Conservation (phyloP, 164 flowering plant genomes). For the Tetrastigma voinierianum region DNA sequence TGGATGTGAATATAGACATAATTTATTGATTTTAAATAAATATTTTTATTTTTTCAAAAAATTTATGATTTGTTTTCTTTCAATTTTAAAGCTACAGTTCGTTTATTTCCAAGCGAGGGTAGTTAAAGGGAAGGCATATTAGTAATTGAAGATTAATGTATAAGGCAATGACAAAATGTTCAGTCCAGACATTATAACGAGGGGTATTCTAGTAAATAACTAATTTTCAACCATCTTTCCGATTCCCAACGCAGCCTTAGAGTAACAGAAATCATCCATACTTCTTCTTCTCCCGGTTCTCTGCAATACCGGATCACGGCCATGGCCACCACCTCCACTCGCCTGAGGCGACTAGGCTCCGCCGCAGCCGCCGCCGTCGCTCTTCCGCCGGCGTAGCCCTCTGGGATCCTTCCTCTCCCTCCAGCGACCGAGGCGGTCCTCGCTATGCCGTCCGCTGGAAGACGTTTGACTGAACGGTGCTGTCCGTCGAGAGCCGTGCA, state of each 20-base stretch:
- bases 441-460: slow-evolving; percentile 33
- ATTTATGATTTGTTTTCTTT: too few species aligned
- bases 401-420: slow-evolving; percentile 32
- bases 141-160: too few species aligned
- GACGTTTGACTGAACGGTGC: slow-evolving; percentile 48
- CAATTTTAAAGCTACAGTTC: too few species aligned
- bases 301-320: neutral
- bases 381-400: slow-evolving; percentile 24
- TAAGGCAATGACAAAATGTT: too few species aligned
- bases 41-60: too few species aligned
- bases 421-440: slow-evolving; percentile 42
- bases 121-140: too few species aligned
- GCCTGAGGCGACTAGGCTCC: slow-evolving; percentile 51
- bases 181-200: neutral
- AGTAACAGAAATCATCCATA: neutral
- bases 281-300: neutral
- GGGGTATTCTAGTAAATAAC: neutral
- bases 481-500: slow-evolving; percentile 70
- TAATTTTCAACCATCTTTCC: neutral
- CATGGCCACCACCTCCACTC: slow-evolving; percentile 49
- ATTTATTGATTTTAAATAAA: too few species aligned
- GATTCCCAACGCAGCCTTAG: slow-evolving; percentile 11
- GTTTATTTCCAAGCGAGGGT: too few species aligned
- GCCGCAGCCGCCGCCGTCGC: slow-evolving; percentile 32
- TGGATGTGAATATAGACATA: too few species aligned